Evolutionary conservation across 1,139 yeast species (phyloP), one percentile per base, ranked within the genome.

Genomic region (Zhuliangozyma blackwelliae): DNA sequence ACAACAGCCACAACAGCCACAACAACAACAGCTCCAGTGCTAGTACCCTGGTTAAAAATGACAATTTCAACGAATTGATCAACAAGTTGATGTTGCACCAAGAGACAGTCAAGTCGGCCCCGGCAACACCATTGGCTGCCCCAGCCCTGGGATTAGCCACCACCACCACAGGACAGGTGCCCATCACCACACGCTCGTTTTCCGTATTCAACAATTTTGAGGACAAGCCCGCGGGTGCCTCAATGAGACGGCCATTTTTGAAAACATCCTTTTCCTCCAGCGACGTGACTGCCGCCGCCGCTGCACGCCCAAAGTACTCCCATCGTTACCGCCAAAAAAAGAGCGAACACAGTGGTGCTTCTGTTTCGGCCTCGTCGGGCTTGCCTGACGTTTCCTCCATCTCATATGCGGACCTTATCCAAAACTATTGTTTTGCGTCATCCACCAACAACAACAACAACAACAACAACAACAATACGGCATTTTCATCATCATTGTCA

Each of bases 391-490:
- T 42, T 30, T 39, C 46, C n/a, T 39, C 46, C 12, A 51, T 57
- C 23, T 55, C 62, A 9, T 62, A 62, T 40, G 47, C 65, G 9
- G 64, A 60, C 39, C 51, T 62, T 34, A 46, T 62, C 38, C 58
- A 59, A 37, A 57, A 60, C 35, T 61, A 59, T 42, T 62, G 68
- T 44, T 62, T 62, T 46, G 61, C 58, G 36, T 58, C 40, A 5
- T 29, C 25, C n/a, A 19, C 26, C 9, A 19, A 31, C 10, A 22
- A 3, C 16, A 4, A 3, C 16, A 16, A 16, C 16, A 16, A n/a
- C 9, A 19, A 31, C 10, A 22, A 3, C 16, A 4, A 3, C 16
- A 16, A 16, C 16, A 16, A 23, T 28, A 21, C 10, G 11, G 26
- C 33, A 21, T 25, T n/a, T n/a, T n/a, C n/a, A n/a, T n/a, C n/a